These are phyloP conservation scores for Hortiboletus flavorubellus DNA, from an alignment of 768 basidiomycete genomes.

Conservation along the genomic window DNA sequence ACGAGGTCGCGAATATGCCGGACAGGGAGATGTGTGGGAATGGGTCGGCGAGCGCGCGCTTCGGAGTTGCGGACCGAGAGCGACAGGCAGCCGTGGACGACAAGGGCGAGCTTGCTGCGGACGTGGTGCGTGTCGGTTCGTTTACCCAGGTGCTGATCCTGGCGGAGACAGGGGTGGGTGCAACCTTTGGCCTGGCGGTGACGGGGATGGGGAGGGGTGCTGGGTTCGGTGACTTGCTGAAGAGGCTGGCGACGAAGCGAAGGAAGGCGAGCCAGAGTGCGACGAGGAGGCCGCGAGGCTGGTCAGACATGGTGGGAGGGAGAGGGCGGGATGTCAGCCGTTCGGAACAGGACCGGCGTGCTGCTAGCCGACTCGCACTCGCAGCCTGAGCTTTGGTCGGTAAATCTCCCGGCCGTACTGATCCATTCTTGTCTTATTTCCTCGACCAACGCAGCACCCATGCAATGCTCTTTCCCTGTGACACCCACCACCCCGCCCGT, in stretches of 20 bases:
- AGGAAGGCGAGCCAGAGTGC: slow-evolving; percentile 17
- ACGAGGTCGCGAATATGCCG: slow-evolving; percentile 13
- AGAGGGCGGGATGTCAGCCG: not conserved
- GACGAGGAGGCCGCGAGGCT: slow-evolving; percentile 1
- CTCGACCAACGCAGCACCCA: slow-evolving; percentile 5
- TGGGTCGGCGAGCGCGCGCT: not conserved
- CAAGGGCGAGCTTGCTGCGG: slow-evolving; percentile 5
- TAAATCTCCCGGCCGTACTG: slow-evolving; percentile 8
- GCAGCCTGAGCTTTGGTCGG: not conserved
- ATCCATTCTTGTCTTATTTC: not conserved
- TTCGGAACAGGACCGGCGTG: not conserved
- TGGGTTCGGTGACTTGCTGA: slow-evolving; percentile 8
- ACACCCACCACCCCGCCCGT: slow-evolving; percentile 16
- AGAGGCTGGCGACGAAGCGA: slow-evolving; percentile 9
- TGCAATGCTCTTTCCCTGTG: slow-evolving; percentile 18
- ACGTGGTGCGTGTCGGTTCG: slow-evolving; percentile 2
- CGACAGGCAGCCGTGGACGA: slow-evolving; percentile 2
- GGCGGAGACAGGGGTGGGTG: not conserved
- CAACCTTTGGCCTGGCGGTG: slow-evolving; percentile 4
- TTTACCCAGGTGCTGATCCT: too few relatives aligned
- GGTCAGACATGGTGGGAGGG: too few relatives aligned
- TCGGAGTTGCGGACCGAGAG: slow-evolving; percentile 5
- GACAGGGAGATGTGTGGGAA: slow-evolving; percentile 22
- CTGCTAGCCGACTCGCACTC: too few relatives aligned
- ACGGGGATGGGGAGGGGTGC: slow-evolving; percentile 20